These are phyloP conservation scores for Zea mays DNA, from an alignment of 176 grass and related monocot species.

Conservation along the genomic window Zm-B73-REFERENCE-NAM-5.0 NC_050096.1:123395001-123395500, in stretches of 20 bases:
- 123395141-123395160: neutral
- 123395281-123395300: too few relatives aligned
- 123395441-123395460: conserved; percentile 74
- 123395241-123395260: too few relatives aligned
- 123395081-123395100: neutral
- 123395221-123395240: too few relatives aligned
- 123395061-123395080: neutral
- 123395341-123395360: neutral
- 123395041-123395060: neutral
- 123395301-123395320: neutral
- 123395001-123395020: neutral
- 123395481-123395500: conserved; percentile 66
- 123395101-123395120: conserved; percentile 1
- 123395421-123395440: conserved; percentile 51
- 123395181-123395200: neutral
- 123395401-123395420: conserved; percentile 37
- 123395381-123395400: neutral
- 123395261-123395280: too few relatives aligned
- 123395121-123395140: neutral
- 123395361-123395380: neutral
- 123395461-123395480: conserved; percentile 60
- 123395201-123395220: neutral
- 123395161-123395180: neutral
- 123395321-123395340: neutral
- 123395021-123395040: neutral